Evolutionary conservation across 2,329 filamentous ascomycete genomes (phyloP).

Genomic region (Trichoderma simmonsii): DNA sequence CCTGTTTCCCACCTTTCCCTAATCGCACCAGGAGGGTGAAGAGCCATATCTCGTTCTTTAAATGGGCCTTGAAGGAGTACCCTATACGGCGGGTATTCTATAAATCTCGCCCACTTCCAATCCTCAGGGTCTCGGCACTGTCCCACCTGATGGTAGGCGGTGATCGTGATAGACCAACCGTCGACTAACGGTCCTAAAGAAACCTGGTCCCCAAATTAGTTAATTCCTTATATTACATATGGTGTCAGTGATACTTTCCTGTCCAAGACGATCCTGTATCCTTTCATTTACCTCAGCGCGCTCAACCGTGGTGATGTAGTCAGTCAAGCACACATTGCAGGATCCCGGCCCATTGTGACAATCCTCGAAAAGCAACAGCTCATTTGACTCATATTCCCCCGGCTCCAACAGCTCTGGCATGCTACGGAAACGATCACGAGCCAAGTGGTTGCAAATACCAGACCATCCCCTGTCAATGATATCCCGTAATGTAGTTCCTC

Average conservation of each 20-base stretch:
- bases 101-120: background rate
- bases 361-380: background rate
- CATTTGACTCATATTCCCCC: background rate
- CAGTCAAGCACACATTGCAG: background rate
- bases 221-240: background rate
- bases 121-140: background rate
- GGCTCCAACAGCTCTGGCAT: background rate
- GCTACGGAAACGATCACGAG: background rate
- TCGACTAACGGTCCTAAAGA: background rate
- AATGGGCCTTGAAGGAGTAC: background rate
- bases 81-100: background rate
- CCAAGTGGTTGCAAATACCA: background rate
- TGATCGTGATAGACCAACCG: background rate
- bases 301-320: background rate
- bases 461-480: background rate
- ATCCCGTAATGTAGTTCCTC: background rate
- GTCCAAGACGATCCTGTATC: background rate
- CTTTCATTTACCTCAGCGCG: background rate
- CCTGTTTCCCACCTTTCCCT: background rate
- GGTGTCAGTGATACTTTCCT: background rate
- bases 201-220: background rate
- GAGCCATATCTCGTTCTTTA: background rate
- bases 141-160: background rate
- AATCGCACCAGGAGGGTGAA: background rate
- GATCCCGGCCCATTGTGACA: background rate